Base-by-base conservation (phyloP, 306 rosid species). In the Pueraria montana region DNA sequence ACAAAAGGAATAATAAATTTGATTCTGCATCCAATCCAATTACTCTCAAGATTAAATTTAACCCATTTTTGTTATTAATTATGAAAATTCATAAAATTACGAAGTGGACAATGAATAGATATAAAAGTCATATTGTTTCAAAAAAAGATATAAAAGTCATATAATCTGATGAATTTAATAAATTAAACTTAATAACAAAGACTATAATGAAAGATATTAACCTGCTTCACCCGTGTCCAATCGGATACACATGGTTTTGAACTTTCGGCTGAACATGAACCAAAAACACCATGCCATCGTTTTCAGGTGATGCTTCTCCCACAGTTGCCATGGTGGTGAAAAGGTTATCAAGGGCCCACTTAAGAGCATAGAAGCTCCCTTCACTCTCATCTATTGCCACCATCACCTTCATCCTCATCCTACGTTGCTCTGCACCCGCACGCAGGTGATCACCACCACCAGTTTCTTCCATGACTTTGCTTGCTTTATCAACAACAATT, bases 321-420 rank as follows among this genome's bases (percentile, higher is more conserved):
- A 38, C 73, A 48, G 32, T 34, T 11, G 76, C 81, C 24, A 68
- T 67, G n/a, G 73, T 18, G 0, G 24, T 52, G 7, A 88, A 76
- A 45, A 89, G 86, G 58, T 83, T 80, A 52, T 89, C 82, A 2
- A 91, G 87, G 17, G 89, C 88, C 94, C 97, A 93, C 64, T 75
- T 66, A 2, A 91, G 94, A 5, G 94, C 94, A 56, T 88, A 80
- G 80, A 86, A 88, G 83, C 97, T 93, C 3, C 74, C 85, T 0
- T 90, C 94, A 50, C 95, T 93, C 73, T 90, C 92, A 40, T 93
- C 97, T 12, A 93, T 38, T 0, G 92, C 95, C 59, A 93, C 94
- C 95, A 93, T 89, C 77, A 83, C 92, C 79, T 80, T 89, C 89
- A 77, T 87, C 80, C 66, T 83, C 83, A 58, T 80, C 46, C 45